phyloP scores from a whole-genome alignment of 345 rosid species.

The Turnera subulata region DNA sequence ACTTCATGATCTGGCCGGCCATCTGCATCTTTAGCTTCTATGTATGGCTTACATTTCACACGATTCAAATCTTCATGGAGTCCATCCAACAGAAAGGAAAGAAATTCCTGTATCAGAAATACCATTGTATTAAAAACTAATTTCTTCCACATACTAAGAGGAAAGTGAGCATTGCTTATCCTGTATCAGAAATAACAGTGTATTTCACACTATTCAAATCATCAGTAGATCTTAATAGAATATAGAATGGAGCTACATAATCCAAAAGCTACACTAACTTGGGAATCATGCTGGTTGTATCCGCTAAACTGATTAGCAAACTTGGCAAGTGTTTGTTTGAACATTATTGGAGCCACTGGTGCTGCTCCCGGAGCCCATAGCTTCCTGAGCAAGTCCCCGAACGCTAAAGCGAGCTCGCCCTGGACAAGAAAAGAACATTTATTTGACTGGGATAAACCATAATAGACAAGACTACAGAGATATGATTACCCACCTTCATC shows the following conservation, averaged over 20 bases:
- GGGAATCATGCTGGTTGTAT: slow-evolving; percentile 25
- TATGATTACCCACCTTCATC: slow-evolving; percentile 41
- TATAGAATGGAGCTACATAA: not conserved
- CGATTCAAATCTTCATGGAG: slow-evolving; percentile 29
- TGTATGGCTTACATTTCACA: slow-evolving; percentile 23
- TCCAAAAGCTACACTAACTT: slow-evolving; percentile 12
- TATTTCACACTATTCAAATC: no score
- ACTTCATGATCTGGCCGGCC: slow-evolving; percentile 21
- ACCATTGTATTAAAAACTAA: no score
- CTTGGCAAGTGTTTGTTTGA: slow-evolving; percentile 16
- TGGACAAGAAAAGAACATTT: slow-evolving; percentile 3
- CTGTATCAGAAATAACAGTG: no score
- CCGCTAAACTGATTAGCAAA: slow-evolving; percentile 32
- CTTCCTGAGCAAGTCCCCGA: slow-evolving; percentile 24
- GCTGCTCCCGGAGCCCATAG: slow-evolving; percentile 21
- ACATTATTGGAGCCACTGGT: slow-evolving; percentile 18
- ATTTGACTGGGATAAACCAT: not conserved
- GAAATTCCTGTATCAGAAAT: slow-evolving; percentile 19
- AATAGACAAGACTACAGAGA: no score
- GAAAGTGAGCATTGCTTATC: no score
- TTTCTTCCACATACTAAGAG: no score
- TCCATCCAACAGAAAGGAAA: slow-evolving; percentile 29
- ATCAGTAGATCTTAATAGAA: not conserved
- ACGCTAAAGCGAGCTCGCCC: slow-evolving; percentile 24
- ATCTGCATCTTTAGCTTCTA: slow-evolving; percentile 20